These are phyloP conservation scores for Potentilla sterilis DNA, from an alignment of 306 rosid species.

Conservation along the genomic window DNA sequence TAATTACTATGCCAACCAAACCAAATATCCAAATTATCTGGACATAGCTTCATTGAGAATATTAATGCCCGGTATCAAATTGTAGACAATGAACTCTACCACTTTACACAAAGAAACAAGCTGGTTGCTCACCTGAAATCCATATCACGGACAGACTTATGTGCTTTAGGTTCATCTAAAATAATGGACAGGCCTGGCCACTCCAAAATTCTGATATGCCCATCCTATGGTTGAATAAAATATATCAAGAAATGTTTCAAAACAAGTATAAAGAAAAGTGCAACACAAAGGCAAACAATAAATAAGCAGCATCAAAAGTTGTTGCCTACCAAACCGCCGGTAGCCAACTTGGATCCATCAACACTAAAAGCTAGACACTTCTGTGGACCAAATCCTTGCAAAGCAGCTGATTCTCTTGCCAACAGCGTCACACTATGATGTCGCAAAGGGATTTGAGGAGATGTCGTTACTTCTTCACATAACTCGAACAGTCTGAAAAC, in stretches of 20 bases:
- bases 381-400: constrained; percentile 60
- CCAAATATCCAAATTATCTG: not conserved
- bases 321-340: constrained; percentile 75
- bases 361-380: constrained; percentile 76
- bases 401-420: constrained; percentile 57
- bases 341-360: constrained; percentile 89
- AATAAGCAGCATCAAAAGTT: constrained; percentile 14
- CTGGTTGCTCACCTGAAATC: constrained; percentile 69
- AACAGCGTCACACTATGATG: constrained; percentile 48
- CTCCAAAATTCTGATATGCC: constrained; percentile 78
- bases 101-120: not conserved
- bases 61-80: not conserved
- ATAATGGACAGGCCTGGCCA: constrained; percentile 72
- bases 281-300: no score
- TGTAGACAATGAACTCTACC: not conserved
- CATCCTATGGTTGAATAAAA: constrained; percentile 53
- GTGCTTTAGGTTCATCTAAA: constrained; percentile 90
- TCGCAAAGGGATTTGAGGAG: no score
- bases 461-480: no score
- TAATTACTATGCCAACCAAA: no score
- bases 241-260: constrained; percentile 2
- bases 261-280: not conserved
- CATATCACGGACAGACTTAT: constrained; percentile 75
- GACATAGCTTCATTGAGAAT: not conserved
- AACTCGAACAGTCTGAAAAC: constrained; percentile 66